A percentile compares a stretch with the other conserved stretches of the same genome.
Evolutionary conservation across 192 early-diverging fungal genomes (phyloP).

Genomic region (Piromyces finnis): DNA sequence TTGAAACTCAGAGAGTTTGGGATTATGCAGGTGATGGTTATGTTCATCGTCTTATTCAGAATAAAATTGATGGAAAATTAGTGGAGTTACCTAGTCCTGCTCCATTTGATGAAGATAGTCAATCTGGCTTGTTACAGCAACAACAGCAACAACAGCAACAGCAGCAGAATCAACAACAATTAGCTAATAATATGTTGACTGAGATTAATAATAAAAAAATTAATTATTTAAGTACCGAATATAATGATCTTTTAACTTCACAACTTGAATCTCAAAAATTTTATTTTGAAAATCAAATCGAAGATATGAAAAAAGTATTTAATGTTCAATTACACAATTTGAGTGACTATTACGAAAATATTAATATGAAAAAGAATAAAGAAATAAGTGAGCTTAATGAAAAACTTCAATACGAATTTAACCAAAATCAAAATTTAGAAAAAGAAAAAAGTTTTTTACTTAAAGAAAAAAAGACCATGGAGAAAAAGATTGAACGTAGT

Average conservation of each 20-base stretch:
- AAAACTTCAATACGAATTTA: neutral
- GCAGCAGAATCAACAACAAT: neutral
- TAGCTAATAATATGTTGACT: neutral
- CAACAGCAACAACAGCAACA: neutral
- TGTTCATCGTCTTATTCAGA: slow-evolving; percentile 88
- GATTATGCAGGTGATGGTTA: slow-evolving; percentile 95
- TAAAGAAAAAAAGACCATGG: slow-evolving; percentile 23
- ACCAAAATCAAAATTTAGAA: neutral
- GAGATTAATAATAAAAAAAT: neutral
- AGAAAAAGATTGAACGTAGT: slow-evolving; percentile 29
- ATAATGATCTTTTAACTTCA: neutral
- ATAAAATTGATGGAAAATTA: slow-evolving; percentile 75
- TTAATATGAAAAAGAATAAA: neutral
- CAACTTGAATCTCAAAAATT: neutral
- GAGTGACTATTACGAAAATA: neutral
- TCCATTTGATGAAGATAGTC: neutral
- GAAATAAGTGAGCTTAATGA: neutral
- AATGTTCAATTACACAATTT: neutral
- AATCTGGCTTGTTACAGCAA: neutral
- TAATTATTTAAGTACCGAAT: neutral
- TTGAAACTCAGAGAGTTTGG: slow-evolving; percentile 94
- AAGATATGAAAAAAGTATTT: neutral
- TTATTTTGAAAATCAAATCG: neutral
- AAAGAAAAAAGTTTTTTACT: slow-evolving; percentile 1
- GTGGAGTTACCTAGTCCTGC: slow-evolving; percentile 56